A percentile compares a stretch with the other conserved stretches of the same genome.
phyloP scores from a whole-genome alignment of 1,139 yeast species.

The Lodderomyces parapsilosis region DNA sequence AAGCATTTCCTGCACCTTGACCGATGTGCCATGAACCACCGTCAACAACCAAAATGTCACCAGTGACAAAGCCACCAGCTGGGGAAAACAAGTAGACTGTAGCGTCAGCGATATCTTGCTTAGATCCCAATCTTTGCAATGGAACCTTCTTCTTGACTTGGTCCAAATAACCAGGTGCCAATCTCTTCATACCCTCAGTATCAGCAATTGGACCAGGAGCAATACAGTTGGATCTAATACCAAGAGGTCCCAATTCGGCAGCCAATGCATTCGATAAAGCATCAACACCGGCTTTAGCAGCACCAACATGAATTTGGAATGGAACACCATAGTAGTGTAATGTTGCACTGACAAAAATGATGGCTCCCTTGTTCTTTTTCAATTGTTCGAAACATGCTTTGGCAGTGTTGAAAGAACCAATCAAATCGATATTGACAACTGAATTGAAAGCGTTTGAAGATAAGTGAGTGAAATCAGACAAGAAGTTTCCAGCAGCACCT shows the following conservation, averaged over 20 bases:
- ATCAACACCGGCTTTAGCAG: conserved; percentile 93
- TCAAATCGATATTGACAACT: conserved; percentile 77
- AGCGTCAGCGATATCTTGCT: conserved; percentile 80
- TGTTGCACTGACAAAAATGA: conserved; percentile 83
- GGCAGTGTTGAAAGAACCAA: conserved; percentile 84
- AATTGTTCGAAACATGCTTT: conserved; percentile 75
- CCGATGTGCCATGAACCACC: conserved; percentile 82
- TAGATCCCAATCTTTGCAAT: conserved; percentile 68
- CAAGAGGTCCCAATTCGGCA: conserved; percentile 85
- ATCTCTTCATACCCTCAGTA: conserved; percentile 75
- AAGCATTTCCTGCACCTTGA: conserved; percentile 21
- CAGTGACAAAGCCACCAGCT: conserved; percentile 73
- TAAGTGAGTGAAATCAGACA: conserved; percentile 74
- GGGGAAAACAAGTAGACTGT: conserved; percentile 78
- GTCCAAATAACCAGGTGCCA: conserved; percentile 23
- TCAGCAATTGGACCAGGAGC: conserved; percentile 87
- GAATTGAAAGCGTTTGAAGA: conserved; percentile 85
- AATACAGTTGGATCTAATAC: conserved; percentile 74
- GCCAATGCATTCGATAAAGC: conserved; percentile 81
- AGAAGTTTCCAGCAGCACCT: conserved; percentile 94
- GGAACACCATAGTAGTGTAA: conserved; percentile 86
- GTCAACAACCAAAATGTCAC: conserved; percentile 76
- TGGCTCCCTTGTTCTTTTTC: conserved; percentile 61
- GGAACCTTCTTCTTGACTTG: conserved; percentile 49
- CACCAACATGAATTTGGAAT: conserved; percentile 82